Conservation (phyloP, 306 rosid genomes). For the Notholithocarpus densiflorus region DNA sequence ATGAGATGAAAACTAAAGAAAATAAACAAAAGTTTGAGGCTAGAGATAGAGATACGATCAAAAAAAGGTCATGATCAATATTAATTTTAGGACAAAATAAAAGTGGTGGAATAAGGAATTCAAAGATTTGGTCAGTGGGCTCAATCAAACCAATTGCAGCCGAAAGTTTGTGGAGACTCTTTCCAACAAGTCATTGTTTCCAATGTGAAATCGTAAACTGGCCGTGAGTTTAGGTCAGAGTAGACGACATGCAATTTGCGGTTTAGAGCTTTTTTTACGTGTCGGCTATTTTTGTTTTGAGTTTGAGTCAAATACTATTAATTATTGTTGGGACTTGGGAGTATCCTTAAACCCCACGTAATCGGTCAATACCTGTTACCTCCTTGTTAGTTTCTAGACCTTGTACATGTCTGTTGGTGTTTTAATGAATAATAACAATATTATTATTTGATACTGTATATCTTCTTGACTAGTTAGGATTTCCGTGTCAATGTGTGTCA, state of each 20-base stretch:
- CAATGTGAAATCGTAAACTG: slow-evolving; percentile 26
- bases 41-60: neutral
- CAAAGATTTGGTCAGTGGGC: slow-evolving; percentile 40
- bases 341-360: slow-evolving; percentile 4
- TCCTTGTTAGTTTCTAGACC: slow-evolving; percentile 12
- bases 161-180: slow-evolving; percentile 22
- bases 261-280: slow-evolving; percentile 30
- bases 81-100: neutral
- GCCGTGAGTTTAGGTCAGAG: slow-evolving; percentile 36
- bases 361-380: neutral
- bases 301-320: neutral
- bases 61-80: neutral
- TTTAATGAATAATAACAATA: neutral
- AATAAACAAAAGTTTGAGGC: neutral
- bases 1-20: neutral
- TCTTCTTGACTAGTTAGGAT: neutral
- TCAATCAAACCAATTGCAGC: neutral
- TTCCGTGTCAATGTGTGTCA: neutral
- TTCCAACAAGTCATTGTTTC: slow-evolving; percentile 8
- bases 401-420: slow-evolving; percentile 24
- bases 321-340: neutral
- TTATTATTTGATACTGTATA: too few relatives aligned
- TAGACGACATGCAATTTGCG: slow-evolving; percentile 8
- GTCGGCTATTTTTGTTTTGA: slow-evolving; percentile 23
- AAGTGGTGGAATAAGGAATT: slow-evolving; percentile 3